These are phyloP conservation scores for Sporothrix pseudoabietina DNA, from an alignment of 2,329 filamentous ascomycete species.

Conservation along the genomic window DNA sequence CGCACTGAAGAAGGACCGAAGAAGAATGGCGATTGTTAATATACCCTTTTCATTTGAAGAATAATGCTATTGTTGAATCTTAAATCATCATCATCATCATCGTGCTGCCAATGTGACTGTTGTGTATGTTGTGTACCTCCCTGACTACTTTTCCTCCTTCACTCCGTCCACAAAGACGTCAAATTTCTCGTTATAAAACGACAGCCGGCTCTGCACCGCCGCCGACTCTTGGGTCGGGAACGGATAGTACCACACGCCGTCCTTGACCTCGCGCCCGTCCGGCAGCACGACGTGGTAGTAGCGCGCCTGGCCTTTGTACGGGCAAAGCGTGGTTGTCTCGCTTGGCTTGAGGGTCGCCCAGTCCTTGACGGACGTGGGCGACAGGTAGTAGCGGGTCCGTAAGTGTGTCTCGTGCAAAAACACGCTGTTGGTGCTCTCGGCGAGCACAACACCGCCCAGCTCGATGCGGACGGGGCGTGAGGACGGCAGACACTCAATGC, in stretches of 20 bases:
- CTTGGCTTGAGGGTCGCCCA: slow-evolving; percentile 51
- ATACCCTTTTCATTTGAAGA: slow-evolving; percentile 18
- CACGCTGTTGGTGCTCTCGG: slow-evolving; percentile 49
- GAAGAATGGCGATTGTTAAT: background rate
- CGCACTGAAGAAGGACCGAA: background rate
- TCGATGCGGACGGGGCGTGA: slow-evolving; percentile 55
- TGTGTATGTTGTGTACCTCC: background rate
- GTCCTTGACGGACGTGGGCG: slow-evolving; percentile 52
- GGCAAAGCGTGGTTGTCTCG: slow-evolving; percentile 58
- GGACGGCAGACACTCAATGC: slow-evolving; percentile 62
- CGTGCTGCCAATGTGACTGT: background rate
- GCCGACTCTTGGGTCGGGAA: slow-evolving; percentile 60
- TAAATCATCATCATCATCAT: background rate
- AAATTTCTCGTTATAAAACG: slow-evolving; percentile 71
- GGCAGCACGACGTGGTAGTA: slow-evolving; percentile 60
- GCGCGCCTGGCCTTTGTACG: slow-evolving; percentile 67
- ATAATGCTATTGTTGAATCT: background rate
- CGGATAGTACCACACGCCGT: slow-evolving; percentile 60
- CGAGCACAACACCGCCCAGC: slow-evolving; percentile 51
- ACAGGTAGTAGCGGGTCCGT: slow-evolving; percentile 61
- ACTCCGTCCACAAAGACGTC: slow-evolving; percentile 61
- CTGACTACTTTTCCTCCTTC: background rate
- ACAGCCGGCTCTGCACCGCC: slow-evolving; percentile 54
- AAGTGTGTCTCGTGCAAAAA: slow-evolving; percentile 65
- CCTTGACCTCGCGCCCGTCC: slow-evolving; percentile 44